phyloP scores from a whole-genome alignment of 345 rosid species.

The Eucalyptus camaldulensis region DNA sequence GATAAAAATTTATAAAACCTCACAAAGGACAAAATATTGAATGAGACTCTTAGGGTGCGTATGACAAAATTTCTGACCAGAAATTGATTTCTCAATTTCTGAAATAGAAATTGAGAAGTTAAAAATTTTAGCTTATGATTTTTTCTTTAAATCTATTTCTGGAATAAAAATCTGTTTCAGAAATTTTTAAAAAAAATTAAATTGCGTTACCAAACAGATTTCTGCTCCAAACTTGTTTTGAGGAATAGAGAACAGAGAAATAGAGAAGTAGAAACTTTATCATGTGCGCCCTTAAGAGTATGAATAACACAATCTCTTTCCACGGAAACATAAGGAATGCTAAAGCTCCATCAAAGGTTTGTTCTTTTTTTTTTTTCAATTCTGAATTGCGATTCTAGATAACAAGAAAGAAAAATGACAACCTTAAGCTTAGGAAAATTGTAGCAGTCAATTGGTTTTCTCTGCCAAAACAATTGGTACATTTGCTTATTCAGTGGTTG shows the following conservation, averaged over 20 bases:
- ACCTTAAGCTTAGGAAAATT: background rate
- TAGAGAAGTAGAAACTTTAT: too few relatives aligned
- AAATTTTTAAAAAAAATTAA: too few relatives aligned
- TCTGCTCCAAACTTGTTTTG: too few relatives aligned
- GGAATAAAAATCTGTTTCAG: too few relatives aligned
- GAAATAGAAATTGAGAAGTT: too few relatives aligned
- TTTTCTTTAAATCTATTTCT: too few relatives aligned
- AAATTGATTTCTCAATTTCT: too few relatives aligned
- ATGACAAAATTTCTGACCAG: too few relatives aligned
- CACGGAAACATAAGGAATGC: background rate
- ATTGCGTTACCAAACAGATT: too few relatives aligned
- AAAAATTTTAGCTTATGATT: too few relatives aligned
- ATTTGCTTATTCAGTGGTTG: background rate
- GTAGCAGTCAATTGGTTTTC: background rate
- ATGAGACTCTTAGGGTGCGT: background rate
- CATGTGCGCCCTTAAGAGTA: too few relatives aligned
- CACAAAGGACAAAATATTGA: background rate
- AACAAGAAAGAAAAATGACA: background rate
- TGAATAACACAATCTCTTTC: rapidly evolving
- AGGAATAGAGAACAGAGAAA: too few relatives aligned
- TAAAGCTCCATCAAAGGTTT: background rate
- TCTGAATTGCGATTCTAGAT: background rate
- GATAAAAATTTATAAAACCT: background rate
- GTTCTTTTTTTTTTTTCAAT: background rate
- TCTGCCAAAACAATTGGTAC: background rate